A percentile compares a stretch with the other conserved stretches of the same genome.
Evolutionary conservation across 2,329 filamentous ascomycete species (phyloP).

Genomic region (Hyphodiscus sp.): DNA sequence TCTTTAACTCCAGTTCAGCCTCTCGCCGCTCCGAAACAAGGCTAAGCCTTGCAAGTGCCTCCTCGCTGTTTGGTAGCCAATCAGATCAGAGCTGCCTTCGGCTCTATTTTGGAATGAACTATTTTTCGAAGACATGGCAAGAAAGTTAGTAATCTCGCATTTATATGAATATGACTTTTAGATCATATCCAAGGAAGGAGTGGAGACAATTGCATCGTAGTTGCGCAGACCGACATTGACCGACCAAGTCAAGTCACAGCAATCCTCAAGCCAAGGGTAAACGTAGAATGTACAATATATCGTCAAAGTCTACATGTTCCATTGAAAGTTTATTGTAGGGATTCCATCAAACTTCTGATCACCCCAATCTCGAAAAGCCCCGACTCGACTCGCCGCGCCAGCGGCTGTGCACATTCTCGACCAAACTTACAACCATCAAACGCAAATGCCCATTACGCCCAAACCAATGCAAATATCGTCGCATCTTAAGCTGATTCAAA

Average conservation of each 20-base stretch:
- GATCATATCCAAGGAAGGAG: background rate
- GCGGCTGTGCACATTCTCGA: background rate
- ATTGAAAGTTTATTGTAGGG: background rate
- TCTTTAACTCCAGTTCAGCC: background rate
- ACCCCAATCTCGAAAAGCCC: background rate
- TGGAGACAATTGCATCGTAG: no score
- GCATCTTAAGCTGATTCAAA: slow-evolving; percentile 1
- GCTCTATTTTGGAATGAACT: background rate
- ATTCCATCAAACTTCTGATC: background rate
- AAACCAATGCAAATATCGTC: slow-evolving; percentile 7
- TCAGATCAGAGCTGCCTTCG: background rate
- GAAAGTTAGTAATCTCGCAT: background rate
- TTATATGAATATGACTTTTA: no score
- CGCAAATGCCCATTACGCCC: slow-evolving; percentile 3
- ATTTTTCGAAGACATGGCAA: background rate
- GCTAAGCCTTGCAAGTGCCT: background rate
- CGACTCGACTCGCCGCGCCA: background rate
- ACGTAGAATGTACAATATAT: background rate
- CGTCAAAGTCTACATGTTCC: background rate
- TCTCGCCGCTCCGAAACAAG: background rate
- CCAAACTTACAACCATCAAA: background rate
- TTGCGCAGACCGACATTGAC: no score
- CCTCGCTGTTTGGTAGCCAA: background rate
- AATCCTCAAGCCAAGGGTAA: no score
- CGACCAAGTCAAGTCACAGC: no score